These are phyloP conservation scores for Lagerstroemia speciosa DNA, from an alignment of 345 rosid species.

Conservation along the genomic window DNA sequence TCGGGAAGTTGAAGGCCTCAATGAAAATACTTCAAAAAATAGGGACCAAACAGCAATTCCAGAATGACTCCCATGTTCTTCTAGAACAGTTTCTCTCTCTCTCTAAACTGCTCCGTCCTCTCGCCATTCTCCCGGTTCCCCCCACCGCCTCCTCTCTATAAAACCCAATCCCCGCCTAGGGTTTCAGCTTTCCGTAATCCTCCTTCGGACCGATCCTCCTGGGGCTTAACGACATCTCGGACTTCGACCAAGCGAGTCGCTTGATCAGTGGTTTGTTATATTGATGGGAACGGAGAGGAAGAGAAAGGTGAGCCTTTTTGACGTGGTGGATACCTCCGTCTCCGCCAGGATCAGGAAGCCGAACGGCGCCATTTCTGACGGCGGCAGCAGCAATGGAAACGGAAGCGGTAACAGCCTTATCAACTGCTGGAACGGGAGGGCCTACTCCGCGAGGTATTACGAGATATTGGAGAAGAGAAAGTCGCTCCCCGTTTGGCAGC, in stretches of 20 bases:
- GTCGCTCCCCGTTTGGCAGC: constrained; percentile 88
- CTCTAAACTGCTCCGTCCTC: background rate
- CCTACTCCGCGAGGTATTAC: constrained; percentile 58
- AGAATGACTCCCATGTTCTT: too few species aligned
- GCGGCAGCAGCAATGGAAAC: constrained; percentile 17
- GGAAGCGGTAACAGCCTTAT: constrained; percentile 26
- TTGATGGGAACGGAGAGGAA: constrained; percentile 26
- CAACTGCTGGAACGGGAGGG: constrained; percentile 77
- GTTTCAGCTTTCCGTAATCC: background rate
- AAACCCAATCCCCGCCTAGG: background rate
- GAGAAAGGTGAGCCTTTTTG: constrained; percentile 89
- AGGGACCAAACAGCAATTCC: too few species aligned
- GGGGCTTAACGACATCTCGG: background rate
- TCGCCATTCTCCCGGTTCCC: background rate
- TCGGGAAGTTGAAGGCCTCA: background rate
- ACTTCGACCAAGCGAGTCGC: background rate
- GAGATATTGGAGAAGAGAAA: constrained; percentile 83
- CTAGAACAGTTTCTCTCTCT: background rate
- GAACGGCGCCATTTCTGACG: constrained; percentile 25
- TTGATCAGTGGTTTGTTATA: background rate
- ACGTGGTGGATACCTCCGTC: constrained; percentile 64
- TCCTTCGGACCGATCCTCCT: background rate
- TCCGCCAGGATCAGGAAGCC: constrained; percentile 33
- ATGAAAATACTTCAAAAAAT: background rate
- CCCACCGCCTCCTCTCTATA: background rate